Evolutionary conservation across 1,284 basidiomycete species (phyloP).

Genomic region (Violaceomyces palustris): DNA sequence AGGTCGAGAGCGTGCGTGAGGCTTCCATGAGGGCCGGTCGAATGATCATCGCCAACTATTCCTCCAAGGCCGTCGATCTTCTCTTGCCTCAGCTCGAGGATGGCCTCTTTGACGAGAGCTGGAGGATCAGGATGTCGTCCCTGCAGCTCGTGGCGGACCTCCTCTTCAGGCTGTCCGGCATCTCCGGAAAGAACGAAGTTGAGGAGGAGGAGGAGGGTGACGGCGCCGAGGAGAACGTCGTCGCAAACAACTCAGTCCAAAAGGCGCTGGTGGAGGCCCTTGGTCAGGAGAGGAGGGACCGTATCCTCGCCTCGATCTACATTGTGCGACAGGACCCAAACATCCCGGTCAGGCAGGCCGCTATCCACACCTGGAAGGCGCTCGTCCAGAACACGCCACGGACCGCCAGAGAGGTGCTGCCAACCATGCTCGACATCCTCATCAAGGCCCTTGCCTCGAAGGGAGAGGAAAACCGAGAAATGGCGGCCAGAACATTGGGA

Average conservation of each 20-base stretch:
- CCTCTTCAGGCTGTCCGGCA: slow-evolving; percentile 95
- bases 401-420: slow-evolving; percentile 85
- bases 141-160: slow-evolving; percentile 93
- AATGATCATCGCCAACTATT: slow-evolving; percentile 97
- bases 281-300: slow-evolving; percentile 80
- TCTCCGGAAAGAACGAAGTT: slow-evolving; percentile 80
- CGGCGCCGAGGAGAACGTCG: slow-evolving; percentile 61
- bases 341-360: slow-evolving; percentile 79
- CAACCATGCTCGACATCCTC: slow-evolving; percentile 62
- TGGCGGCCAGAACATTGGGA: slow-evolving; percentile 54
- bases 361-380: slow-evolving; percentile 97
- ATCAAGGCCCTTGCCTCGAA: slow-evolving; percentile 71
- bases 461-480: slow-evolving; percentile 85
- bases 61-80: slow-evolving; percentile 83
- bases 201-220: slow-evolving; percentile 54
- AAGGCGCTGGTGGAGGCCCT: slow-evolving; percentile 81
- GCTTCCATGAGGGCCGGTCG: slow-evolving; percentile 98
- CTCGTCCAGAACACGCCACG: slow-evolving; percentile 70
- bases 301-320: slow-evolving; percentile 84
- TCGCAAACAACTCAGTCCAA: slow-evolving; percentile 58
- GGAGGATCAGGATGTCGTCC: slow-evolving; percentile 86
- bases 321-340: slow-evolving; percentile 91
- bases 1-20: slow-evolving; percentile 82
- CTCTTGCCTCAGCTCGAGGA: slow-evolving; percentile 88
- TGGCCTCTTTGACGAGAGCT: slow-evolving; percentile 89